Conservation (phyloP, 345 rosid species). For the Turritis glabra region DNA sequence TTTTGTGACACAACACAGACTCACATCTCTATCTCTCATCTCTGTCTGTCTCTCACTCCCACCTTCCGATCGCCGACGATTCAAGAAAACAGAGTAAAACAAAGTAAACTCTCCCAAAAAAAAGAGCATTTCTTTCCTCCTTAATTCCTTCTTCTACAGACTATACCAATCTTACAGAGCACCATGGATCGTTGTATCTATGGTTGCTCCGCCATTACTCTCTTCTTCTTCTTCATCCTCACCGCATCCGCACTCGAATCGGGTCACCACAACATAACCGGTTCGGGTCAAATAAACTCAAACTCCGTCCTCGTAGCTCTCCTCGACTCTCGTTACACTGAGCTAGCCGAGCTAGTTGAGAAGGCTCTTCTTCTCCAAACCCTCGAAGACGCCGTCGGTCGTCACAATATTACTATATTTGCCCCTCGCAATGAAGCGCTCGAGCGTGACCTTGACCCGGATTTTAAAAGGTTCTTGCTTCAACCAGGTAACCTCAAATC, state of each 20-base stretch:
- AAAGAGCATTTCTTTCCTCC: background rate
- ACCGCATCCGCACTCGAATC: slow-evolving; percentile 22
- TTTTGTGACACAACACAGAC: slow-evolving; percentile 20
- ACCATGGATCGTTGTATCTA: slow-evolving; percentile 42
- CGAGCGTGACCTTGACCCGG: slow-evolving; percentile 73
- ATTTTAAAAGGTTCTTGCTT: slow-evolving; percentile 74
- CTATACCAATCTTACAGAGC: slow-evolving; percentile 25
- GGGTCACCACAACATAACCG: slow-evolving; percentile 29
- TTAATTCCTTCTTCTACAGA: background rate
- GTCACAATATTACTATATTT: slow-evolving; percentile 68
- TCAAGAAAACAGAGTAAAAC: slow-evolving; percentile 2
- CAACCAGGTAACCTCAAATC: slow-evolving; percentile 78
- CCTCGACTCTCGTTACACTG: slow-evolving; percentile 82
- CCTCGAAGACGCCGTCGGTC: slow-evolving; percentile 63
- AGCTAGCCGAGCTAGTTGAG: slow-evolving; percentile 72
- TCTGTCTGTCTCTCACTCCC: slow-evolving; percentile 24
- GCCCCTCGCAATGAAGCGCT: slow-evolving; percentile 80
- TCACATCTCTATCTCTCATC: slow-evolving; percentile 14
- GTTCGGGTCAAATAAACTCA: slow-evolving; percentile 60
- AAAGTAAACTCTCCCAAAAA: background rate
- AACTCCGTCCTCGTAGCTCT: slow-evolving; percentile 78
- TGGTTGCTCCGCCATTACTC: slow-evolving; percentile 34
- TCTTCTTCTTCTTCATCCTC: slow-evolving; percentile 22
- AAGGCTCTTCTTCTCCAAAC: slow-evolving; percentile 72
- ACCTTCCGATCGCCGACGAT: slow-evolving; percentile 31